phyloP scores from a whole-genome alignment of 192 early-diverging fungal genomes.

The Piromyces finnis region DNA sequence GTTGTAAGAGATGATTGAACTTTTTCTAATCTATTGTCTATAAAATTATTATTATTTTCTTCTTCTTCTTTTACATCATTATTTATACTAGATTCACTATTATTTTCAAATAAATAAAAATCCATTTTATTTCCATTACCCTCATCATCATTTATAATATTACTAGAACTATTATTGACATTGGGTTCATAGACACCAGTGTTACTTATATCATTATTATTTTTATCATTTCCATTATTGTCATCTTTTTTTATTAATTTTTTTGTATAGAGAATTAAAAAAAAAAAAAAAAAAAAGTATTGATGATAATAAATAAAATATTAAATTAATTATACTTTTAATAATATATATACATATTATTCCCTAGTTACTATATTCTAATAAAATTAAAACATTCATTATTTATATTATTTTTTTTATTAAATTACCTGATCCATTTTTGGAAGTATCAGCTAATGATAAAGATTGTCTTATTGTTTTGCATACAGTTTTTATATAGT shows the following conservation, averaged over 20 bases:
- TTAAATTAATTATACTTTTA: too few species aligned
- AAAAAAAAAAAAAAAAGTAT: too few species aligned
- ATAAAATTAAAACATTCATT: too few species aligned
- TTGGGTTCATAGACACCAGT: not conserved
- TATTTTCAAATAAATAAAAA: too few species aligned
- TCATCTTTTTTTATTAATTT: too few species aligned
- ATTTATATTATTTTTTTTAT: not conserved
- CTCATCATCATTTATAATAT: not conserved
- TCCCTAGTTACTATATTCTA: too few species aligned
- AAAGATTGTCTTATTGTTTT: not conserved
- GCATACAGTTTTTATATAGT: not conserved
- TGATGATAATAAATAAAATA: too few species aligned
- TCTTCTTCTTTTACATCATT: not conserved
- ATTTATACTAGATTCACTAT: too few species aligned
- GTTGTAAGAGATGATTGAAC: not conserved
- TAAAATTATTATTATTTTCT: not conserved
- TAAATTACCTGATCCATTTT: not conserved
- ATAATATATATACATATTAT: too few species aligned
- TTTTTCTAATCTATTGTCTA: not conserved
- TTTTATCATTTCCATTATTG: not conserved
- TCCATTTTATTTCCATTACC: too few species aligned
- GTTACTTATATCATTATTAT: not conserved
- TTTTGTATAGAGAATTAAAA: too few species aligned
- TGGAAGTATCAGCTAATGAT: not conserved
- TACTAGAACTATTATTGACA: not conserved